Evolutionary conservation across 2,329 filamentous ascomycete species (phyloP), one percentile per base, ranked within the genome.

Genomic region (Fusarium verrucosum): DNA sequence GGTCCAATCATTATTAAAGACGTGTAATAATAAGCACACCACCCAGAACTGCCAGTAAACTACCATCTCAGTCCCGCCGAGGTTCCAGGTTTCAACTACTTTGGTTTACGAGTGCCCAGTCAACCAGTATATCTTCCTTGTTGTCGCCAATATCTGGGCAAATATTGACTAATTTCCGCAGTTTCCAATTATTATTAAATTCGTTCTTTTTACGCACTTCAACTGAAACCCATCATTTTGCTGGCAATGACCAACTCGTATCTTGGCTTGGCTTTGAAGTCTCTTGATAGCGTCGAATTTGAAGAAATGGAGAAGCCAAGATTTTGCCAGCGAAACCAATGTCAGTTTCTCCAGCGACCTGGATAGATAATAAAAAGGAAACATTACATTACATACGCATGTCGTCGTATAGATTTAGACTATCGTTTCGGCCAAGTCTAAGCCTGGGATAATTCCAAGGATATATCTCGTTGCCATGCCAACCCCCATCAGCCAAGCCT

Each of bases 401-500:
- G n/a, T 14, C 16, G n/a, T n/a, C n/a, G 20, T 25, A 26, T 40
- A 11, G 19, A 38, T 19, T 22, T 47, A 7, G 13, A 17, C 16
- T 47, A 26, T 47, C 13, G 44, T 40, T 47, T 47, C 22, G n/a
- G 22, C 22, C 7, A 26, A n/a, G 22, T 38, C 32, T 47, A 7
- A n/a, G 32, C 22, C 32, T 40, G 22, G 44, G 44, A 47, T 47
- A 40, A 26, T 38, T 47, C 44, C 44, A 47, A 47, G 32, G 44
- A 47, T 26, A 16, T 38, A 47, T 26, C n/a, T 26, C 13, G 44
- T 47, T 47, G 44, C 44, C 32, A 30, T 9, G 44, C 11, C 44
- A 47, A 47, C 44, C 32, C 38, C 13, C 22, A 30, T 42, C 16
- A 20, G 19, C 36, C 36, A 50, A 69, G 62, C 44, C 38, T 44